These are phyloP conservation scores for Pelargonium fulgidum DNA, from an alignment of 441 rosid genomes.

Conservation along the genomic window DNA sequence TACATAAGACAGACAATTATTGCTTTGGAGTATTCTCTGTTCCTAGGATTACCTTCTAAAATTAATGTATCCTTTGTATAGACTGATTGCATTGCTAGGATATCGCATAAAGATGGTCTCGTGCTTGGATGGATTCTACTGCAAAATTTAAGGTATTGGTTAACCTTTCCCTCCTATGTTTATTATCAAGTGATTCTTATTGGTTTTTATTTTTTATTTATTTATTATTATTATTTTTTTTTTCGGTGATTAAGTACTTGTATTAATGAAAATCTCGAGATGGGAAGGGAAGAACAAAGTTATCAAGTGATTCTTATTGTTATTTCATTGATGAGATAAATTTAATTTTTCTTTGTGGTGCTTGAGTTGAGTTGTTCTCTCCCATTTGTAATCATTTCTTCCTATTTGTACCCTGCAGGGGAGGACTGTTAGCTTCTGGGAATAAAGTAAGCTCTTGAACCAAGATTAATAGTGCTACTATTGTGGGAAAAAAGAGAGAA, in stretches of 20 bases:
- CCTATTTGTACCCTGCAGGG: conserved; percentile 32
- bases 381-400: not conserved
- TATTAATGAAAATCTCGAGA: too few relatives aligned
- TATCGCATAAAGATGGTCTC: conserved; percentile 58
- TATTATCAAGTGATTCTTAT: too few relatives aligned
- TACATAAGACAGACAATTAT: not conserved
- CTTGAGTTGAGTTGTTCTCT: conserved; percentile 1
- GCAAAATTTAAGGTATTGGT: conserved; percentile 53
- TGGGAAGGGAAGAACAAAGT: too few relatives aligned
- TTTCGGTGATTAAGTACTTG: too few relatives aligned
- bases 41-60: conserved; percentile 4
- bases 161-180: not conserved
- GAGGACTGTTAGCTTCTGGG: conserved; percentile 56
- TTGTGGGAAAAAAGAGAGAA: not conserved
- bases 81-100: conserved; percentile 94
- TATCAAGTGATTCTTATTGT: too few relatives aligned
- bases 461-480: not conserved
- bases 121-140: conserved; percentile 87
- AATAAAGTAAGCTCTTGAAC: conserved; percentile 42
- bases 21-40: not conserved
- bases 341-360: not conserved
- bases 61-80: conserved; percentile 23
- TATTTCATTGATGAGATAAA: not conserved
- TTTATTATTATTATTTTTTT: too few relatives aligned
- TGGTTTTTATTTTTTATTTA: too few relatives aligned